Percentiles rank a stretch among this genome's conserved stretches.
Evolutionary conservation across 2,329 filamentous ascomycete species (phyloP).

Genomic region (Tetracladium maxilliforme): DNA sequence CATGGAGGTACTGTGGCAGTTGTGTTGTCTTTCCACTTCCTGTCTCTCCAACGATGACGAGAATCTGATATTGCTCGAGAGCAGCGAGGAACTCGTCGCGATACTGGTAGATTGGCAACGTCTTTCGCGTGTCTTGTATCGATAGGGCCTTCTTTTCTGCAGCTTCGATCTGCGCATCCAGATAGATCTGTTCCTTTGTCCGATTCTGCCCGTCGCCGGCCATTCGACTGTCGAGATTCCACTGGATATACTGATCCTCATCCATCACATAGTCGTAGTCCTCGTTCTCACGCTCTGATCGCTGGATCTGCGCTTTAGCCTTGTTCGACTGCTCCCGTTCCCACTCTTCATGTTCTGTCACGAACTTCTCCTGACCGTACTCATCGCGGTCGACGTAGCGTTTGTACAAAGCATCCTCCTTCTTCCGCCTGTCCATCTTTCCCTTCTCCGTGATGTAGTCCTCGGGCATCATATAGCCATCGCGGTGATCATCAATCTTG

Average conservation of each 20-base stretch:
- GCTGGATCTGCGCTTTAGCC: slow-evolving; percentile 72
- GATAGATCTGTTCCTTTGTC: slow-evolving; percentile 63
- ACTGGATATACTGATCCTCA: slow-evolving; percentile 75
- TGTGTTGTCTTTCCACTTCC: slow-evolving; percentile 95
- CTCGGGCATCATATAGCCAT: slow-evolving; percentile 87
- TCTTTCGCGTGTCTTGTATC: slow-evolving; percentile 85
- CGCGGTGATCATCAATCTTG: slow-evolving; percentile 77
- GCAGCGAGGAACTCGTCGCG: slow-evolving; percentile 77
- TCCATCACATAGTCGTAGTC: slow-evolving; percentile 93
- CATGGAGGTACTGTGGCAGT: slow-evolving; percentile 82
- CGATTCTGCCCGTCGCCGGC: slow-evolving; percentile 57
- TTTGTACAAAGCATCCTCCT: slow-evolving; percentile 80
- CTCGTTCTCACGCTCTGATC: slow-evolving; percentile 59
- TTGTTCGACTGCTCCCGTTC: slow-evolving; percentile 80
- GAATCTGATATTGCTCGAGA: slow-evolving; percentile 68
- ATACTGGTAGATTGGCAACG: slow-evolving; percentile 78
- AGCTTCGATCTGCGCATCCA: slow-evolving; percentile 71
- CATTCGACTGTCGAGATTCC: slow-evolving; percentile 59
- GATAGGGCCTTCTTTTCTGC: slow-evolving; percentile 78
- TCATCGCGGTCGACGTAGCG: slow-evolving; percentile 81
- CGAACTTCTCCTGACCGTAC: slow-evolving; percentile 73
- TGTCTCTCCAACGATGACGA: slow-evolving; percentile 90
- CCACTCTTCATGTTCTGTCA: slow-evolving; percentile 94
- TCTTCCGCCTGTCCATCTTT: slow-evolving; percentile 74
- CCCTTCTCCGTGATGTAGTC: slow-evolving; percentile 92